Conservation (phyloP, 108 stramenopile species). For the Skeletonema grethae region DNA sequence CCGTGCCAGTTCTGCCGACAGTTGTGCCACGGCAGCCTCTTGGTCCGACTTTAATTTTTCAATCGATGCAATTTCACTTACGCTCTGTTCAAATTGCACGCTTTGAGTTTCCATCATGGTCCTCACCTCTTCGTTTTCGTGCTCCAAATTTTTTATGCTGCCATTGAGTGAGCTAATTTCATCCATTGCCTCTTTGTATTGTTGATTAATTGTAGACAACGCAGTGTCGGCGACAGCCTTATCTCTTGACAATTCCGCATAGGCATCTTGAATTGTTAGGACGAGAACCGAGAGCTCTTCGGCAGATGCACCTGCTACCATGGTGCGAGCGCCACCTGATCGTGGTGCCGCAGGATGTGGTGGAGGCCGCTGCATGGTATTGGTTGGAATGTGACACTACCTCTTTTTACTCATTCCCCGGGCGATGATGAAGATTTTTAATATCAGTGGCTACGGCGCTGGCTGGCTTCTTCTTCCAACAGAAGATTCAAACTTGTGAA, state of each 20-base stretch:
- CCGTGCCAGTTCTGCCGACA: conserved; percentile 30
- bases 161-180: conserved; percentile 35
- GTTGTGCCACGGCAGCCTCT: conserved; percentile 17
- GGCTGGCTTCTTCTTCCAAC: too few species aligned
- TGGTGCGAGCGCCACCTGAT: conserved; percentile 13
- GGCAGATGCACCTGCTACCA: conserved; percentile 48
- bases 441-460: too few species aligned
- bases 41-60: conserved; percentile 26
- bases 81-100: conserved; percentile 45
- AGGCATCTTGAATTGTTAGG: conserved; percentile 50
- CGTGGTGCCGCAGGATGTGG: conserved; percentile 17
- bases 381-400: too few species aligned
- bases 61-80: conserved; percentile 38
- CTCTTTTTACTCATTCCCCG: too few species aligned
- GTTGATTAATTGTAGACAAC: conserved; percentile 27
- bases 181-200: conserved; percentile 48
- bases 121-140: conserved; percentile 45
- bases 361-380: conserved; percentile 2
- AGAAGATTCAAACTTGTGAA: too few species aligned
- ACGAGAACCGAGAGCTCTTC: conserved; percentile 53
- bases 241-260: conserved; percentile 46
- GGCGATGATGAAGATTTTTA: too few species aligned
- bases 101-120: conserved; percentile 46
- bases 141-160: conserved; percentile 31
- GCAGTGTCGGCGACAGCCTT: conserved; percentile 42